phyloP scores from a whole-genome alignment of 2,329 filamentous ascomycete species.

The Pseudocercospora eumusae region DNA sequence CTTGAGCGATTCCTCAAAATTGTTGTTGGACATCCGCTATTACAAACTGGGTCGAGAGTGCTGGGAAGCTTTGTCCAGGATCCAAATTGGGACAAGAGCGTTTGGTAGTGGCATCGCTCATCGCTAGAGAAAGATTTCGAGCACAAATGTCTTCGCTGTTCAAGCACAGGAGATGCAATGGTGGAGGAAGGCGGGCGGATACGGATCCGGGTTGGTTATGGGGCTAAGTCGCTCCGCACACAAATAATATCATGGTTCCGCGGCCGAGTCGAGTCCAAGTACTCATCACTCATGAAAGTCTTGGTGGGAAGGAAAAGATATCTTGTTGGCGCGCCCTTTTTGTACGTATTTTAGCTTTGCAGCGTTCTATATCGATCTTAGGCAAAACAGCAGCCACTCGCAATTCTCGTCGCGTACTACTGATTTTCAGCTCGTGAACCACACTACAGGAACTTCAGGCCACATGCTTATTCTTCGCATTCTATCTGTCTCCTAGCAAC shows the following conservation, averaged over 20 bases:
- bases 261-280: background rate
- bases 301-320: background rate
- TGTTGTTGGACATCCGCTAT: conserved; percentile 89
- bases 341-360: background rate
- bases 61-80: conserved; percentile 95
- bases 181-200: background rate
- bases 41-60: conserved; percentile 98
- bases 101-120: conserved; percentile 59
- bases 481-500: too few species aligned
- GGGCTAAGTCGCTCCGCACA: background rate
- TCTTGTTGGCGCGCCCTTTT: background rate
- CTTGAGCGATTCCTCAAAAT: conserved; percentile 96
- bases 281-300: background rate
- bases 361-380: conserved; percentile 1
- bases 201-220: background rate
- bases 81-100: conserved; percentile 87
- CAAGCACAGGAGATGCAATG: background rate
- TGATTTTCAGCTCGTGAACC: background rate
- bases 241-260: background rate
- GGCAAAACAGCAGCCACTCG: background rate
- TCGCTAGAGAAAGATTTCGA: background rate
- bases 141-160: background rate
- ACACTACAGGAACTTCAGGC: too few species aligned
- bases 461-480: too few species aligned
- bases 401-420: background rate